Evolutionary conservation across 2,329 filamentous ascomycete genomes (phyloP), one percentile per base, ranked within the genome.

Genomic region (Penicillium griseofulvum): DNA sequence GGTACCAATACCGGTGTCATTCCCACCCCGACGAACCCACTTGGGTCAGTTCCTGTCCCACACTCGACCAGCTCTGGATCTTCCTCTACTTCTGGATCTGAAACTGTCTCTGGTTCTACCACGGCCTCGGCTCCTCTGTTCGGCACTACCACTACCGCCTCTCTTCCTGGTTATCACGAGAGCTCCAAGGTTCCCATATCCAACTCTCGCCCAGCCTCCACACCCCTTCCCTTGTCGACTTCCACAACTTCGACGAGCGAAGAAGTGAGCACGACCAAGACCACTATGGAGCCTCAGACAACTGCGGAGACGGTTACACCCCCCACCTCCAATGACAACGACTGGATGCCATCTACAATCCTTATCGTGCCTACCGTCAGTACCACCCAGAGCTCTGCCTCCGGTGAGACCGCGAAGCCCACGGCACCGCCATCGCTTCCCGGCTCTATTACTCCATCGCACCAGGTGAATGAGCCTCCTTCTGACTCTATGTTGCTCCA

Each of bases 401-500:
- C 61, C 63, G 47, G 74, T 65, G 68, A 79, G 58, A 66, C 72
- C 29, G 67, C 75, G 8, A 78, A 75, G 26, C 76, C 74, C 46
- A 78, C 79, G 2, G 87, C 89, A 0, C 83, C 89, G 0, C 83
- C 84, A 0, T 78, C 80, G 34, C 80, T 95, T 55, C 91, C 91
- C 19, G 85, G 84, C 66, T 83, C 89, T 41, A 92, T 97, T 61
- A 83, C 86, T 28, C 90, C 91, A 9, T 83, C 85, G 38, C 80
- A 82, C 53, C 82, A 83, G 29, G 80, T 82, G 46, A 78, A 80
- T 19, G 56, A 76, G 5, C 72, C 80, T 17, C 88, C 90, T 0
- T 74, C 80, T 4, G 88, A 89, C 63, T 85, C 83, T 0, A 85
- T 84, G 4, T 75, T 89, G 64, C 87, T 96, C 63, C 91, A 96